These are phyloP conservation scores for Plasmodium vivax DNA, from an alignment of 169 alveolate species.

Conservation along the genomic window DNA sequence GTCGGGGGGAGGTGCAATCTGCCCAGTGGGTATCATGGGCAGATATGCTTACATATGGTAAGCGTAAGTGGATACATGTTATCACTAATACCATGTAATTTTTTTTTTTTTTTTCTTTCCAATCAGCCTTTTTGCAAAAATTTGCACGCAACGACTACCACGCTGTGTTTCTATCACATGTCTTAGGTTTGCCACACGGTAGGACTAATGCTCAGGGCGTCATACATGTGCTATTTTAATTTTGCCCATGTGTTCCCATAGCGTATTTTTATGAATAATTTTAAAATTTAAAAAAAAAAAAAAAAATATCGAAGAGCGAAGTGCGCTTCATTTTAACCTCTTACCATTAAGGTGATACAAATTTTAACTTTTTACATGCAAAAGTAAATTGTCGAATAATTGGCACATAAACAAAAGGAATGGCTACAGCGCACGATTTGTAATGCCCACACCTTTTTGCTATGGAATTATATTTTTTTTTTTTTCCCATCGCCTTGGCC, in stretches of 20 bases:
- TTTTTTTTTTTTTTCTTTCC: not conserved
- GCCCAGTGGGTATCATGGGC: not conserved
- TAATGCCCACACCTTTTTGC: not conserved
- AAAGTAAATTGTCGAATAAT: slow-evolving; percentile 1
- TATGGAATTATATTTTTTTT: not conserved
- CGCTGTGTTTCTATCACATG: not conserved
- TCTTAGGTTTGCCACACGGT: not conserved
- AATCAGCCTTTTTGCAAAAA: not conserved
- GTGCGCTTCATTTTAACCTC: not conserved
- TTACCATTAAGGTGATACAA: not conserved
- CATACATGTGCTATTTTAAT: not conserved
- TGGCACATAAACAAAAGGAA: not conserved
- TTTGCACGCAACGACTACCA: not conserved
- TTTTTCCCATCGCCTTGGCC: not conserved
- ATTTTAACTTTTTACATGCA: not conserved
- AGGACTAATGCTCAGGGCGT: not conserved
- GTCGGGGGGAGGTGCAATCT: not conserved
- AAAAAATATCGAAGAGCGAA: not conserved
- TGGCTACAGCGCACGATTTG: not conserved
- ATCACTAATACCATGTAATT: not conserved
- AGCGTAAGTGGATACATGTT: not conserved
- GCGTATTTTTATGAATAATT: not conserved
- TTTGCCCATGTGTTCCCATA: not conserved
- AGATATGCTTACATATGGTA: not conserved
- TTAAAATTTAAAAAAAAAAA: not conserved